These are phyloP conservation scores for Tephrocybe rancida DNA, from an alignment of 768 basidiomycete species.

Conservation along the genomic window DNA sequence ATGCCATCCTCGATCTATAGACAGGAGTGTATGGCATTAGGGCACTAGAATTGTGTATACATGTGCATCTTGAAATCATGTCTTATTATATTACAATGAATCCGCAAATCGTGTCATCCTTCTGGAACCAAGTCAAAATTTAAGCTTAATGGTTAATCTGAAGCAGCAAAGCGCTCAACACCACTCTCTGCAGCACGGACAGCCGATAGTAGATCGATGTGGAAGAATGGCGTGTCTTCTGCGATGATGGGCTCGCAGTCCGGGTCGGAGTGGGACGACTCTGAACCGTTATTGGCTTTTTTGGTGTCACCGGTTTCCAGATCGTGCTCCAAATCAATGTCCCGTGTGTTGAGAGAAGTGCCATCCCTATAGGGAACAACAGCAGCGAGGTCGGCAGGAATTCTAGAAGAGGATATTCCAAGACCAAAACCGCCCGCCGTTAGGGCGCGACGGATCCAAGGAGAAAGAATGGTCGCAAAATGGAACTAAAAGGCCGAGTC, in stretches of 20 bases:
- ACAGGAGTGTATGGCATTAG: too few relatives aligned
- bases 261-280: background rate
- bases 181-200: conserved; percentile 67
- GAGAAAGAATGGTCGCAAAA: conserved; percentile 89
- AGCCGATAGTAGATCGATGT: conserved; percentile 79
- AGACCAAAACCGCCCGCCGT: conserved; percentile 90
- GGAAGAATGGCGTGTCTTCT: conserved; percentile 82
- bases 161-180: conserved; percentile 22
- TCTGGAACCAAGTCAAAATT: background rate
- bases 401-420: conserved; percentile 45
- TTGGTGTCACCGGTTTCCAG: conserved; percentile 37
- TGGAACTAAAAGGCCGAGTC: conserved; percentile 67
- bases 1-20: too few relatives aligned
- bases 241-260: conserved; percentile 46
- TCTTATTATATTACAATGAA: too few relatives aligned
- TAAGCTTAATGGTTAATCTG: background rate
- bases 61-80: too few relatives aligned
- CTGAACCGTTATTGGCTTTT: conserved; percentile 22
- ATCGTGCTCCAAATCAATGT: conserved; percentile 29
- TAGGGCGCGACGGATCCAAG: conserved; percentile 91
- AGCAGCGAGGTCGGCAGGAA: conserved; percentile 69
- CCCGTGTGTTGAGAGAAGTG: conserved; percentile 26
- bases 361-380: conserved; percentile 69
- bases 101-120: background rate
- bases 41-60: too few relatives aligned